These are phyloP conservation scores for Helichrysum umbraculigerum DNA, from an alignment of 129 eudicot genomes.

Conservation along the genomic window DNA sequence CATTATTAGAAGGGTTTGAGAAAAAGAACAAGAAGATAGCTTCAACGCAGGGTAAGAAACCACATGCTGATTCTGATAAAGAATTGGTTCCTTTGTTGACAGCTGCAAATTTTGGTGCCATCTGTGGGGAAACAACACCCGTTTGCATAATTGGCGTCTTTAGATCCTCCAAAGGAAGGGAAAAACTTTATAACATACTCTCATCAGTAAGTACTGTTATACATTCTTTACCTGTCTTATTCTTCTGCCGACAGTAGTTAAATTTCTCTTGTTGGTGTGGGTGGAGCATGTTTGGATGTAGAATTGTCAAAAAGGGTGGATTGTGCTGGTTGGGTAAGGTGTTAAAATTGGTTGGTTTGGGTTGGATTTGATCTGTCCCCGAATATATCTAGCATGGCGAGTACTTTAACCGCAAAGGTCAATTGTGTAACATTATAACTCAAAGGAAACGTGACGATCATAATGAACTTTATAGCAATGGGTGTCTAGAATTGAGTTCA, in stretches of 20 bases:
- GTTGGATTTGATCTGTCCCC: background rate
- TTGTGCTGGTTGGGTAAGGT: background rate
- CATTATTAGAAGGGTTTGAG: slow-evolving; percentile 66
- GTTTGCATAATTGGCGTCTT: slow-evolving; percentile 84
- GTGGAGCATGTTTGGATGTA: background rate
- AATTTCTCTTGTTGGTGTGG: background rate
- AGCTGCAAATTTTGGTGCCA: slow-evolving; percentile 49
- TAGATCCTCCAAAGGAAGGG: slow-evolving; percentile 60
- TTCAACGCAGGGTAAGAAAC: slow-evolving; percentile 41
- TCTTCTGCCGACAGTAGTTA: background rate
- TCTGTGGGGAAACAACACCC: slow-evolving; percentile 74
- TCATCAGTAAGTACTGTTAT: slow-evolving; percentile 42
- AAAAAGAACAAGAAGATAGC: slow-evolving; percentile 66
- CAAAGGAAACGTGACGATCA: no score
- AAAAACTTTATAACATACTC: slow-evolving; percentile 60
- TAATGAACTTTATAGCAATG: no score
- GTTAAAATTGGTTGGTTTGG: background rate
- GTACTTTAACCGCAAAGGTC: no score
- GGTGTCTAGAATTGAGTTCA: no score
- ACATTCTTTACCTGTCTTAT: background rate
- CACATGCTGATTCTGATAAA: slow-evolving; percentile 40
- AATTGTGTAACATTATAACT: no score
- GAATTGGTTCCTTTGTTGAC: slow-evolving; percentile 57
- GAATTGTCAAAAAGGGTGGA: background rate
- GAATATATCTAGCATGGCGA: no score